Evolutionary conservation across 2,329 filamentous ascomycete genomes (phyloP), one percentile per base, ranked within the genome.

Genomic region (Verticillium isaacii): DNA sequence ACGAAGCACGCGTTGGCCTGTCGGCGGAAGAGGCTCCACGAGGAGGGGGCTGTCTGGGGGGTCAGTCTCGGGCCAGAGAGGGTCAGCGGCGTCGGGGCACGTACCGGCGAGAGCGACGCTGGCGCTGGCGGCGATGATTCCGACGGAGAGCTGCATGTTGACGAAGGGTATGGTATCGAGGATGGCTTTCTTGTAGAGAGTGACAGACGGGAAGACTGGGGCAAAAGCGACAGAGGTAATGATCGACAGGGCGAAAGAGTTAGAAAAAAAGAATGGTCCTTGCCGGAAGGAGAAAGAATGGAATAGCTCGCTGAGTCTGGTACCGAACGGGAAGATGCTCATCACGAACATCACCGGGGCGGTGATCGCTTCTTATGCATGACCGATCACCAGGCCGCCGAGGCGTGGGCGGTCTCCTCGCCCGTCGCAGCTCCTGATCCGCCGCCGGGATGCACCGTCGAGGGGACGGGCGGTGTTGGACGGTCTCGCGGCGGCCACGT

Each of bases 1-100:
- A 87, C 63, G 75, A 86, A 86, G 76, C 85, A 87, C 45, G 81
- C 74, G 50, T 67, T 70, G 5, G 37, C 25, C 29, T 74, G 73
- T 57, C 74, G 72, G 12, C 61, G n/a, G n/a, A 56, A 52, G n/a
- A 70, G 54, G 32, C 39, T 23, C 41, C 41, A 50, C n/a, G 41
- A 39, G 54, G 64, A 39, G 54, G 64, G 66, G 15, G 63, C 63
- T 66, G 9, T 25, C 8, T 3, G 56, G 29, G 29, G 29, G 29
- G 29, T 29, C 29, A 29, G 5, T 29, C 29, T 29, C 5, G 29
- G 29, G 5, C 29, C 5, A 29, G 29, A 29, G 29, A 29, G 29
- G 29, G 5, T 29, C 29, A 11, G 9, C 54, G 6, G 19, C 5
- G 3, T 3, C 23, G 3, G 2, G 1, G 2, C 11, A 25, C 37